A percentile compares a stretch with the other conserved stretches of the same genome.
These are phyloP conservation scores for Artemisia argyi DNA, from an alignment of 129 eudicot species.

Conservation along the genomic window DNA sequence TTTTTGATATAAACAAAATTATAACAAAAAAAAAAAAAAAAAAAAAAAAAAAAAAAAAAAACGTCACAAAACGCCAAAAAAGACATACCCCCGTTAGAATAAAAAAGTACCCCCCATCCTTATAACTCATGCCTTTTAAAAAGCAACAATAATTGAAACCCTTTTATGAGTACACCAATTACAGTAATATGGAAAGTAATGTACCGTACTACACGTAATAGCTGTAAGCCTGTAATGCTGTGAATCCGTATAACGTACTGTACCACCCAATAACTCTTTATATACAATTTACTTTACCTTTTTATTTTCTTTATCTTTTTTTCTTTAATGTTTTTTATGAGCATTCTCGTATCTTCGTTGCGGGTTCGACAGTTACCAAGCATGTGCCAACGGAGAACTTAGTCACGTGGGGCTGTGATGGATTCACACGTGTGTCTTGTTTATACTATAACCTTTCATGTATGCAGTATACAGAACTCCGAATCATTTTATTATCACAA, in stretches of 20 bases:
- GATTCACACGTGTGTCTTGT: slow-evolving; percentile 24
- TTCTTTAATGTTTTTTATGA: not conserved
- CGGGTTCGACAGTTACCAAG: slow-evolving; percentile 24
- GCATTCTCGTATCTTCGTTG: not conserved
- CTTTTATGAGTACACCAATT: too few relatives aligned
- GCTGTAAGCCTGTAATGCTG: slow-evolving; percentile 5
- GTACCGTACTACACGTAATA: slow-evolving; percentile 14
- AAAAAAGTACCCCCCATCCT: too few relatives aligned
- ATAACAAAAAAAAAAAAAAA: too few relatives aligned
- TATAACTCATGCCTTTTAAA: too few relatives aligned
- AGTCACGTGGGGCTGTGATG: slow-evolving; percentile 22
- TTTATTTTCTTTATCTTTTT: not conserved
- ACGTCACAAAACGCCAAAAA: too few relatives aligned
- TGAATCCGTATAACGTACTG: slow-evolving; percentile 31
- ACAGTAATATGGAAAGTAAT: not conserved
- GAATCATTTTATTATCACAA: too few relatives aligned
- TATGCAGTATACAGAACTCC: too few relatives aligned
- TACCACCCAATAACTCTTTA: slow-evolving; percentile 7
- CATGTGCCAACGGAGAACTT: slow-evolving; percentile 20
- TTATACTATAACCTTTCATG: too few relatives aligned
- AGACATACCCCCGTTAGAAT: too few relatives aligned
- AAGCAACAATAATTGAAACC: not conserved
- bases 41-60: too few relatives aligned
- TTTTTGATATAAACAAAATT: too few relatives aligned
- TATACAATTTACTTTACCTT: not conserved